These are phyloP conservation scores for Calocybe indica DNA, from an alignment of 768 basidiomycete genomes.

Conservation along the genomic window DNA sequence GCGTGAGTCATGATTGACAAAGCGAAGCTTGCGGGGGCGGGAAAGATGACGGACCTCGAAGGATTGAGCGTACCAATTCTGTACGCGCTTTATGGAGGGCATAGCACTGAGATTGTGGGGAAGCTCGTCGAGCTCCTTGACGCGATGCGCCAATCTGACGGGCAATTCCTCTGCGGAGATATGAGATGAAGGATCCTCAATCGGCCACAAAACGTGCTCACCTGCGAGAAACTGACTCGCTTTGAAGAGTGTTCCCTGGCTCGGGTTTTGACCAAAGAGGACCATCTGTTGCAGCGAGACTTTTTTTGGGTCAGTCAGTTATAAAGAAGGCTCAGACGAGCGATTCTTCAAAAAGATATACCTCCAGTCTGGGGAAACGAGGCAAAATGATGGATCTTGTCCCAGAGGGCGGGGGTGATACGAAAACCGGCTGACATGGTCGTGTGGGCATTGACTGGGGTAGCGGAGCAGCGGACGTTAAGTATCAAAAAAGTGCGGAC, in stretches of 20 bases:
- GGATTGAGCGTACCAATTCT: conserved; percentile 98
- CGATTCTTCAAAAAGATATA: conserved; percentile 26
- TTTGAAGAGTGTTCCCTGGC: conserved; percentile 88
- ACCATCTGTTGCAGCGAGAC: conserved; percentile 99
- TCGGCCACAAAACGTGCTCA: conserved; percentile 16
- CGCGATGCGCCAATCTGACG: conserved; percentile 90
- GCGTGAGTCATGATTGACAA: background rate
- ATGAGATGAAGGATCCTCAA: background rate
- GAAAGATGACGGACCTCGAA: conserved; percentile 69
- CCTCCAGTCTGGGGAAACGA: conserved; percentile 83
- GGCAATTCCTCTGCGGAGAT: conserved; percentile 75
- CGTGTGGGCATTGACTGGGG: background rate
- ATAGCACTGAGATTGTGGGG: conserved; percentile 89
- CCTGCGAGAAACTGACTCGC: conserved; percentile 87
- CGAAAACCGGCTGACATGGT: conserved; percentile 58
- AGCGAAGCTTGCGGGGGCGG: background rate
- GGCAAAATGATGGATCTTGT: conserved; percentile 78
- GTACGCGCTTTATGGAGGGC: conserved; percentile 90
- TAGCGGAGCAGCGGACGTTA: too few species aligned
- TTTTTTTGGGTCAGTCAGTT: conserved; percentile 15
- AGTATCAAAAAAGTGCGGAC: too few species aligned
- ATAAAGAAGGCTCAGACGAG: background rate
- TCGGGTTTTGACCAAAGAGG: conserved; percentile 92
- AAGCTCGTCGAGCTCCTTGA: conserved; percentile 91
- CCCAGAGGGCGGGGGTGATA: conserved; percentile 65